These are phyloP conservation scores for Arthrocladium fulminans DNA, from an alignment of 2,329 filamentous ascomycete genomes.

Conservation along the genomic window DNA sequence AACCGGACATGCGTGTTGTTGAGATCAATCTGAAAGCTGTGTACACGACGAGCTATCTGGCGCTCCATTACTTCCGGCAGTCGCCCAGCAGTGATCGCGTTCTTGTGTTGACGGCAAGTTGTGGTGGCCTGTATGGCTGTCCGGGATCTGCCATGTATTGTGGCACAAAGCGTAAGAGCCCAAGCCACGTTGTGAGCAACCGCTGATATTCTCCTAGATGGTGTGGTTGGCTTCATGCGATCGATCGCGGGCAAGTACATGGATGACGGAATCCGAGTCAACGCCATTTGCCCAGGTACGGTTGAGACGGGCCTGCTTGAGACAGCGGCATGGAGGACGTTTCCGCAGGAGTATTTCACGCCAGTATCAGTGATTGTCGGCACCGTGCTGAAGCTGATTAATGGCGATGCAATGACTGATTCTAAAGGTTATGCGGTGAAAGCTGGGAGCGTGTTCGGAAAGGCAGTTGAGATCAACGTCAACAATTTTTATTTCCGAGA, in stretches of 20 bases:
- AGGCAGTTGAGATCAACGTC: background rate
- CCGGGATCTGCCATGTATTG: background rate
- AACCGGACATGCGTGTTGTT: slow-evolving; percentile 29
- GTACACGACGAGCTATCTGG: slow-evolving; percentile 34
- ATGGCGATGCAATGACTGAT: background rate
- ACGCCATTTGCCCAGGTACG: background rate
- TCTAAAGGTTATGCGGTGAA: background rate
- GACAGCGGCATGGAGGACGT: background rate
- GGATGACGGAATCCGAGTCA: background rate
- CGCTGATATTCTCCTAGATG: background rate
- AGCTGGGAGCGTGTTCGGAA: background rate
- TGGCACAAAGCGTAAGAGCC: background rate
- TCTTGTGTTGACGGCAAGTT: background rate
- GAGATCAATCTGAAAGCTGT: slow-evolving; percentile 37
- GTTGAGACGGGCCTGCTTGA: background rate
- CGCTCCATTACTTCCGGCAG: slow-evolving; percentile 32
- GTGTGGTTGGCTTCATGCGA: background rate
- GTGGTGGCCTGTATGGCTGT: background rate
- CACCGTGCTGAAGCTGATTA: background rate
- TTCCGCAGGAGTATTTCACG: background rate
- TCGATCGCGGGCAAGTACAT: background rate
- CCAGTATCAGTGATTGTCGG: background rate
- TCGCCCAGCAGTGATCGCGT: background rate
- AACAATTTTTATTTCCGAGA: slow-evolving; percentile 1
- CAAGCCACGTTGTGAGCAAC: background rate